Conservation (phyloP, 768 basidiomycete species). For the Inosperma sp. region DNA sequence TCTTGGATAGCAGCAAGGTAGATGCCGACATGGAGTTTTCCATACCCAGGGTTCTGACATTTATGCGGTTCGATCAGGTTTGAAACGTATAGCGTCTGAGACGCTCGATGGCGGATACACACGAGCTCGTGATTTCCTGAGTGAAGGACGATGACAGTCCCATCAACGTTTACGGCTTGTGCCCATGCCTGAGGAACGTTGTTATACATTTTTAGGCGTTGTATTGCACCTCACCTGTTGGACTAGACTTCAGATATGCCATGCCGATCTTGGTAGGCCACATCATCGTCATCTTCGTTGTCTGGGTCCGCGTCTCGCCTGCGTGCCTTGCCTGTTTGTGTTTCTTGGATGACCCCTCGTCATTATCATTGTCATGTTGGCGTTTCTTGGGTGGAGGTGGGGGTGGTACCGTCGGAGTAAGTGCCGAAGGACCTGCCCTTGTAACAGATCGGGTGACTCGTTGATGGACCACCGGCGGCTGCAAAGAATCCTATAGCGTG, state of each 20-base stretch:
- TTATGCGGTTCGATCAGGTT: slow-evolving; percentile 12
- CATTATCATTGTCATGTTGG: too few species aligned
- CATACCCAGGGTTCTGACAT: slow-evolving; percentile 16
- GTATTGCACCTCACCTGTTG: slow-evolving; percentile 17
- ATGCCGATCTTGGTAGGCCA: slow-evolving; percentile 1
- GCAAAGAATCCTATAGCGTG: neutral
- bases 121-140: slow-evolving; percentile 19
- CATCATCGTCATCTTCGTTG: neutral
- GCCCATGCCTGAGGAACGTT: slow-evolving; percentile 18
- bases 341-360: neutral
- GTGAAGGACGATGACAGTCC: slow-evolving; percentile 16
- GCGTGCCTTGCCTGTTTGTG: neutral
- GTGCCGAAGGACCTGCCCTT: slow-evolving; percentile 1
- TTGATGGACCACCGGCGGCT: slow-evolving; percentile 5
- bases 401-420: neutral
- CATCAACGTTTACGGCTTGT: slow-evolving; percentile 13
- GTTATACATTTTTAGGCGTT: slow-evolving; percentile 7
- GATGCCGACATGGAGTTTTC: slow-evolving; percentile 21
- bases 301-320: neutral
- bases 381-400: neutral
- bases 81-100: slow-evolving; percentile 20
- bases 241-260: slow-evolving; percentile 13
- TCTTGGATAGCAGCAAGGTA: slow-evolving; percentile 20
- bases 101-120: slow-evolving; percentile 15
- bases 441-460: too few species aligned